Evolutionary conservation across 1,139 yeast species (phyloP).

Genomic region (Tardiomyces blankii): DNA sequence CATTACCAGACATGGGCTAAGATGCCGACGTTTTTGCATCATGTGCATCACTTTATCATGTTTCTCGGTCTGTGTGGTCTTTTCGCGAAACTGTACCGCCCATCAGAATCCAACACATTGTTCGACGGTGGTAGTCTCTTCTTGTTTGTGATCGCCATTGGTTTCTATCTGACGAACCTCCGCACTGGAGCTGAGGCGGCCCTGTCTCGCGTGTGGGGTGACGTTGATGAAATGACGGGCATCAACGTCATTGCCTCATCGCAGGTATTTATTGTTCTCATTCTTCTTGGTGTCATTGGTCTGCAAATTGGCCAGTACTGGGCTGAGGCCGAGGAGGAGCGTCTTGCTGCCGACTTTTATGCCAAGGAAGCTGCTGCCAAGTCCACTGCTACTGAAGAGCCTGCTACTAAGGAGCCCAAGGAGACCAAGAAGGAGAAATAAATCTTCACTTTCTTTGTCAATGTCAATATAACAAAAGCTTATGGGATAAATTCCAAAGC

Average conservation of each 20-base stretch:
- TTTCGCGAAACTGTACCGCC: slow-evolving; percentile 72
- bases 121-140: slow-evolving; percentile 84
- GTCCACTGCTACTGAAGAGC: background rate
- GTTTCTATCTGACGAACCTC: slow-evolving; percentile 77
- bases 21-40: slow-evolving; percentile 48
- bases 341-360: background rate
- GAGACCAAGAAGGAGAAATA: background rate
- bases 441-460: background rate
- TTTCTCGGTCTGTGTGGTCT: slow-evolving; percentile 60
- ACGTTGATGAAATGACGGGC: slow-evolving; percentile 77
- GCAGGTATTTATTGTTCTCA: slow-evolving; percentile 60
- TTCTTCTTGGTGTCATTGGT: slow-evolving; percentile 65
- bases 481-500: too few species aligned
- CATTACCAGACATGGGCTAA: slow-evolving; percentile 70
- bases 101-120: slow-evolving; percentile 67
- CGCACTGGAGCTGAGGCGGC: slow-evolving; percentile 72
- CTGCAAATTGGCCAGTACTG: slow-evolving; percentile 86
- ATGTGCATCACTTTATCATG: slow-evolving; percentile 49
- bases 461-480: too few species aligned
- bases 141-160: slow-evolving; percentile 55
- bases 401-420: too few species aligned
- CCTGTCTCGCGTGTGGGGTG: slow-evolving; percentile 77
- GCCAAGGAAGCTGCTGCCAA: background rate
- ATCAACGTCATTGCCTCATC: slow-evolving; percentile 88
- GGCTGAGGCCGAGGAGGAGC: slow-evolving; percentile 41